Base-by-base conservation (phyloP, 1,139 yeast species). In the Protomyces inundatus region DNA sequence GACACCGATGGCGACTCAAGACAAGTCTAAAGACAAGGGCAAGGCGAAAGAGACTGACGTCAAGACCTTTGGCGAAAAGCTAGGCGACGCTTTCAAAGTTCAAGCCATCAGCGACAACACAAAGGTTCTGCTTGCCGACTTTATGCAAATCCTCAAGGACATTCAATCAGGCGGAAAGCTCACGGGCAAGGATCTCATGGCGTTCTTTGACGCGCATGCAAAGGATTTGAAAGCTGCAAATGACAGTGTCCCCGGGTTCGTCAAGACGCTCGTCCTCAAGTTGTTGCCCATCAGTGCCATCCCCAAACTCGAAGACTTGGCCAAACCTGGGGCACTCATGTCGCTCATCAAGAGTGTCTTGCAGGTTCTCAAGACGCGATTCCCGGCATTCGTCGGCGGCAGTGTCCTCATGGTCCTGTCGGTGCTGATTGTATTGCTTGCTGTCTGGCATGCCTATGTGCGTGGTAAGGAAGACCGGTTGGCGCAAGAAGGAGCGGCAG, bases 391-490 rank as follows among this genome's bases (percentile, higher is more conserved):
- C 23, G 62, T 58, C 10, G 62, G 62, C 5, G 62, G 62, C 14
- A 51, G 56, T 3, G 62, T 58, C 36, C 34, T 58, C 33, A 50
- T 42, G n/a, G 62, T 58, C 23, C 53, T 58, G 62, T 48, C 56
- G 12, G 62, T 58, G 10, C 56, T 58, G 32, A 50, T 58, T 23
- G 62, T 58, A 12, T 42, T 58, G 56, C 53, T 58, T 10, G 62
- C 56, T n/a, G 36, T 58, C 16, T 58, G 52, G 35, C 54, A 58
- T 16, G 56, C 62, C 16, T 58, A 39, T 50, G 52, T 42, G 42
- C 52, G 62, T n/a, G 62, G 62, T 3, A 51, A 56, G n/a, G 62
- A 58, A 14, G 62, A 58, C 35, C 62, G 62, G 23, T 55, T 51
- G 45, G 56, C 56, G 6, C 53, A 35, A n/a, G 60, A 55, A 10